Conservation (phyloP, 345 rosid species). For the Fremontodendron californicum region DNA sequence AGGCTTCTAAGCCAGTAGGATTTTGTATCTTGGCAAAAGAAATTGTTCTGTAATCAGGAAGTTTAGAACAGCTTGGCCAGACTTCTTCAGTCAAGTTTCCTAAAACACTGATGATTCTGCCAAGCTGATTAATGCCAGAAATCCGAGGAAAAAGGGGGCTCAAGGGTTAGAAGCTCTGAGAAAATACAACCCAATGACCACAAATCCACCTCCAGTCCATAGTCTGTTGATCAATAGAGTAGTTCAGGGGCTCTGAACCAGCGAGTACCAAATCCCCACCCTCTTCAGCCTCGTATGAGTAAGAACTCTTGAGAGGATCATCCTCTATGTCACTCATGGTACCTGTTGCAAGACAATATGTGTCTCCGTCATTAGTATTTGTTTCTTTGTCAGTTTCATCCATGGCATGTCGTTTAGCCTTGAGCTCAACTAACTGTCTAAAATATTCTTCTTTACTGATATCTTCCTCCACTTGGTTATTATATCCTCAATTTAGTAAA, state of each 20-base stretch:
- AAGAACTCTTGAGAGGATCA: constrained; percentile 50
- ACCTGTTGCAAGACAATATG: constrained; percentile 84
- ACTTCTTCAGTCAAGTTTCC: too few species aligned
- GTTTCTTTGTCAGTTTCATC: constrained; percentile 62
- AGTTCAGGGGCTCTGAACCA: constrained; percentile 96
- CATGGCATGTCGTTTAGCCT: constrained; percentile 34
- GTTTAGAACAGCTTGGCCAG: constrained; percentile 67
- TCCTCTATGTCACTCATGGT: constrained; percentile 70
- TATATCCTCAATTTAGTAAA: background rate
- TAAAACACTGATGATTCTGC: constrained; percentile 55
- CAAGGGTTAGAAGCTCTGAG: constrained; percentile 67
- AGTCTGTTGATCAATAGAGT: constrained; percentile 80
- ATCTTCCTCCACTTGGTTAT: constrained; percentile 20
- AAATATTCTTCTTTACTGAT: constrained; percentile 49
- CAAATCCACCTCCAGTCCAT: constrained; percentile 73
- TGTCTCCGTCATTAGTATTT: constrained; percentile 50
- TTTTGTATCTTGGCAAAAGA: constrained; percentile 72
- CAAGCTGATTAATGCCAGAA: constrained; percentile 84
- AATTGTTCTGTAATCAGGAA: constrained; percentile 75
- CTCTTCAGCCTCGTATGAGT: constrained; percentile 57
- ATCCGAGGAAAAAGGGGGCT: constrained; percentile 80
- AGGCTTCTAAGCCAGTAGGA: constrained; percentile 57
- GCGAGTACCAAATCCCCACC: constrained; percentile 74
- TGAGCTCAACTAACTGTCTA: constrained; percentile 47
- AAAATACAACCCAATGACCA: constrained; percentile 93